phyloP scores from a whole-genome alignment of 495 filamentous ascomycete genomes.

The Trichoderma virens region DNA sequence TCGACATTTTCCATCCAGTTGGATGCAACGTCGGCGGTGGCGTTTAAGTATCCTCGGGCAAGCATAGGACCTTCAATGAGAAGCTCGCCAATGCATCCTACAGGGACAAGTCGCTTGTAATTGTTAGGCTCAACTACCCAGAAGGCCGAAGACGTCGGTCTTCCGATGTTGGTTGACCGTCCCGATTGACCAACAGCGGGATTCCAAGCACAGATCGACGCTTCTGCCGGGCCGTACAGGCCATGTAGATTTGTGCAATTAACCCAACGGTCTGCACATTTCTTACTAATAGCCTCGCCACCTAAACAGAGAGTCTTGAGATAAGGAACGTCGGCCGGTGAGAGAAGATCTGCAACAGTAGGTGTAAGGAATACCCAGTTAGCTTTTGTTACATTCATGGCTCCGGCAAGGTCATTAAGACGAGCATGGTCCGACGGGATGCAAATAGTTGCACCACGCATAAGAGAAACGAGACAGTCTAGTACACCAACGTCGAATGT shows the following conservation, averaged over 20 bases:
- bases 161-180: slow-evolving; percentile 29
- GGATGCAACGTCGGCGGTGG: slow-evolving; percentile 31
- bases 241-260: background rate
- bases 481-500: slow-evolving; percentile 62
- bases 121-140: slow-evolving; percentile 41
- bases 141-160: slow-evolving; percentile 34
- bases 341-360: slow-evolving; percentile 33
- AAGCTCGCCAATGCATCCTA: slow-evolving; percentile 40
- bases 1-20: slow-evolving; percentile 42
- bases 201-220: slow-evolving; percentile 1
- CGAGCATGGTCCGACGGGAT: slow-evolving; percentile 37
- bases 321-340: slow-evolving; percentile 27
- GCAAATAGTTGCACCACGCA: slow-evolving; percentile 45
- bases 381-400: slow-evolving; percentile 37
- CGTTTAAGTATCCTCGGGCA: slow-evolving; percentile 40
- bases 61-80: slow-evolving; percentile 40
- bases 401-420: slow-evolving; percentile 28
- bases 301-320: slow-evolving; percentile 36
- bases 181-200: background rate
- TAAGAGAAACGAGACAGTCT: slow-evolving; percentile 60
- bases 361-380: slow-evolving; percentile 45
- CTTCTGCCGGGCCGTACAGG: slow-evolving; percentile 1
- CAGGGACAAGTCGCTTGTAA: slow-evolving; percentile 35
- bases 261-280: background rate
- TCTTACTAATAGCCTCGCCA: slow-evolving; percentile 2